Base-by-base conservation (phyloP, 352 stramenopile species). In the Phytophthora idaei region DNA sequence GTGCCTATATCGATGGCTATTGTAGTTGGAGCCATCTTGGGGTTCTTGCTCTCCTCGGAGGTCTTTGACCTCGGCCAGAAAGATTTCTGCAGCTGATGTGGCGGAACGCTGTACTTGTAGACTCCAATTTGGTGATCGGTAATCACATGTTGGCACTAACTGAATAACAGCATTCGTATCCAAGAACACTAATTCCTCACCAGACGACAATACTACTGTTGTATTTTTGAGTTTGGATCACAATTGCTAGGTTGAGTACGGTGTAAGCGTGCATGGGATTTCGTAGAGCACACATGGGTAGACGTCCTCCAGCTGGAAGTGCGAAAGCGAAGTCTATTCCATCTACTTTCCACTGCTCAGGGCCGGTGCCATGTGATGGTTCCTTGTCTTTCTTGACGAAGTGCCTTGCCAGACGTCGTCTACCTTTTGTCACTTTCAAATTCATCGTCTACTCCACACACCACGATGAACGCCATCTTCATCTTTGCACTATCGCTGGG, bases 1-100 rank as follows among this genome's bases (percentile, higher is more conserved):
- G 61, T 97, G 41, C 81, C 81, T 14, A 81, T 76, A 36, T 80
- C 83, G 17, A 54, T 92, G 14, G 83, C 80, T 21, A 92, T 92
- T 56, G 51, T 89, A 28, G 9, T 78, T 9, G 81, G 83, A 55
- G 80, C 77, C 8, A 56, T 81, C 41, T 53, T 89, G 21, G 81
- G 81, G 4, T 90, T 73, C 59, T n/a, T 86, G 28, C 59, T 92
- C 37, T 80, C 78, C 17, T 75, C 76, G 0, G 48, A 48, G 2
- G 67, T 87, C 9, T 74, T 91, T 57, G 71, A 87, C 67, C 61
- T 91, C 25, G 78, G 79, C 36, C 83, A 91, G 61, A 55, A 74
- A 17, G 68, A 85, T 64, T 88, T 86, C 34, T 88, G 80, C 51
- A 58, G 48, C 56, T 70, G 48, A 70, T 45, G 25, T 28, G 31